Base-by-base conservation (phyloP, 345 rosid genomes). In the Lagerstroemia speciosa region DNA sequence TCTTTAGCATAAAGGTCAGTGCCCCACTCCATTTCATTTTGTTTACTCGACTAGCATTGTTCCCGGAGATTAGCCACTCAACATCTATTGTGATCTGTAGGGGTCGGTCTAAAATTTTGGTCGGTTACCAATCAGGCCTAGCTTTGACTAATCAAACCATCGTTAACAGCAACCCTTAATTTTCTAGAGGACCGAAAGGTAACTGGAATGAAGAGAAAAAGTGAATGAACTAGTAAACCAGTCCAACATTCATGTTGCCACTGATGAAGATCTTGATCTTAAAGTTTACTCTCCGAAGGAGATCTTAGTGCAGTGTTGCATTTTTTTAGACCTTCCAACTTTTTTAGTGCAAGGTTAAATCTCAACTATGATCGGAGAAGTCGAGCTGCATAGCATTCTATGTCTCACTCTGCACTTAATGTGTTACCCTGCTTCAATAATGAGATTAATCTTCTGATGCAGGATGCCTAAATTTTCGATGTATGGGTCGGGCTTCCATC, bases 1-100 rank as follows among this genome's bases (percentile, higher is more conserved):
- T 91, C 66, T 89, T 91, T 82, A 79, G 74, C 61, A 76, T 93
- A 81, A 83, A 89, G 93, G 96, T 91, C 77, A 76, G 86, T 71
- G 20, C 33, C 65, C 60, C 41, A 58, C 17, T 41, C 52, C 7
- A 52, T 19, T 30, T 63, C 67, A 12, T 65, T 24, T 62, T 30
- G 30, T 58, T 58, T 58, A 17, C 2, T 48, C 3, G 16, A 48
- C 53, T 48, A 2, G 53, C 16, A 14, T 8, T 41, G 6, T 41
- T 41, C 46, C 46, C 2, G 46, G 38, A 36, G 38, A 36, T 4
- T 36, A 36, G 38, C 38, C 38, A 36, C 38, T 1, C n/a, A 9
- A 36, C 38, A 12, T 43, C 48, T 19, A 14, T 15, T 3, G 48
- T 43, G 5, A 48, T 5, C 6, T 19, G 7, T 6, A 22, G 20